A percentile compares a stretch with the other conserved stretches of the same genome.
Conservation (phyloP, 116 monocot species). For the Phalaenopsis hybrid region DNA sequence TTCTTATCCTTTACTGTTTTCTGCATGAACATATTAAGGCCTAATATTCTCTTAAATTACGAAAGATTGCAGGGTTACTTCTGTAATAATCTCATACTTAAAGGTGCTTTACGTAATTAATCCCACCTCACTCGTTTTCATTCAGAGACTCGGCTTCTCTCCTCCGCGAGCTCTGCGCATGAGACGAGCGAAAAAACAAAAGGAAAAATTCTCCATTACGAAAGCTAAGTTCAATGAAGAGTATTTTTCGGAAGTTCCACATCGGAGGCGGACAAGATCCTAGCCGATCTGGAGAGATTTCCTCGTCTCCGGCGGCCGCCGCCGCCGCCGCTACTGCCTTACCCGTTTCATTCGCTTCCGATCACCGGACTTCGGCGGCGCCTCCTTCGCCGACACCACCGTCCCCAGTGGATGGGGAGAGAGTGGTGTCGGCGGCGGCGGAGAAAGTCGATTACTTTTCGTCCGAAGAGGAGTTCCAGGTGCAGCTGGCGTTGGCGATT, state of each 20-base stretch:
- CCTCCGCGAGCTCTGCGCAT: not conserved
- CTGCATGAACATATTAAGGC: not conserved
- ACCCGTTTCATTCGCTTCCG: constrained; percentile 9
- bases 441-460: constrained; percentile 54
- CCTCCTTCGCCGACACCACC: not conserved
- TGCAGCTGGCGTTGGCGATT: constrained; percentile 92
- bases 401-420: not conserved
- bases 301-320: constrained; percentile 3
- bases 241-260: constrained; percentile 33
- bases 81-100: not conserved
- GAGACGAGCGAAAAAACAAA: not conserved
- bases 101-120: not conserved
- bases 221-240: constrained; percentile 34
- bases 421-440: constrained; percentile 5
- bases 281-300: constrained; percentile 36
- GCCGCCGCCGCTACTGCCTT: not conserved
- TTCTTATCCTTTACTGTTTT: too few species aligned
- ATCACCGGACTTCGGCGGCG: constrained; percentile 14
- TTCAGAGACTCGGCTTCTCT: not conserved
- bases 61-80: not conserved
- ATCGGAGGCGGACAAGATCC: constrained; percentile 30
- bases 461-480: constrained; percentile 95
- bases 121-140: not conserved
- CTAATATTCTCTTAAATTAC: not conserved
- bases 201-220: not conserved